These are phyloP conservation scores for Psidium guajava DNA, from an alignment of 345 rosid genomes.

Conservation along the genomic window DNA sequence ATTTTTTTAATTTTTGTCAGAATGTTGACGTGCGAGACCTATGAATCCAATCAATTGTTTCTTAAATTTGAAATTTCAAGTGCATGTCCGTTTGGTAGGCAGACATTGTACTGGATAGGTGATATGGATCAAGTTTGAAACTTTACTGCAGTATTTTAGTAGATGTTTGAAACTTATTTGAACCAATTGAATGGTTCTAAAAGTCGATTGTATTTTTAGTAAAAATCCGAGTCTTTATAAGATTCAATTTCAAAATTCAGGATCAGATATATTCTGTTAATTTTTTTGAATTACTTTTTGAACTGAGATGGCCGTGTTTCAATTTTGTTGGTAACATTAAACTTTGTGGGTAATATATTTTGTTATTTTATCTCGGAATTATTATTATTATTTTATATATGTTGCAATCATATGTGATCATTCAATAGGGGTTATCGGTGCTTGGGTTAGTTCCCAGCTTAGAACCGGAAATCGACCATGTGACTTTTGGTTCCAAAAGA, in stretches of 20 bases:
- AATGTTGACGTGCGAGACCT: background rate
- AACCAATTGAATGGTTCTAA: background rate
- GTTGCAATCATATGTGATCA: background rate
- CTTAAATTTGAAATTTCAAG: background rate
- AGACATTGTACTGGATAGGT: background rate
- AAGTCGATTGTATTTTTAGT: background rate
- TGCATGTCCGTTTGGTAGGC: background rate
- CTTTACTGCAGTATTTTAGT: background rate
- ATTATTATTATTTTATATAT: background rate
- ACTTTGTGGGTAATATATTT: background rate
- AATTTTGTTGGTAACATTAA: background rate
- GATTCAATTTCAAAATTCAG: background rate
- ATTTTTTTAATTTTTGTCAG: background rate
- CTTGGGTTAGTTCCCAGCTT: background rate
- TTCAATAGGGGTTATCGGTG: background rate
- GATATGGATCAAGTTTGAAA: background rate
- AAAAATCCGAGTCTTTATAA: background rate
- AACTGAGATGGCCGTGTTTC: background rate
- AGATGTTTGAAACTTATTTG: background rate
- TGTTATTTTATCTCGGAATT: background rate
- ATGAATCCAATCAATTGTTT: background rate
- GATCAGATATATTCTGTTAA: background rate
- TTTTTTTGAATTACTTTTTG: background rate
- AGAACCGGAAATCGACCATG: background rate
- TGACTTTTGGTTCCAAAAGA: background rate